These are phyloP conservation scores for Xylaria bambusicola DNA, from an alignment of 495 filamentous ascomycete species.

Conservation along the genomic window DNA sequence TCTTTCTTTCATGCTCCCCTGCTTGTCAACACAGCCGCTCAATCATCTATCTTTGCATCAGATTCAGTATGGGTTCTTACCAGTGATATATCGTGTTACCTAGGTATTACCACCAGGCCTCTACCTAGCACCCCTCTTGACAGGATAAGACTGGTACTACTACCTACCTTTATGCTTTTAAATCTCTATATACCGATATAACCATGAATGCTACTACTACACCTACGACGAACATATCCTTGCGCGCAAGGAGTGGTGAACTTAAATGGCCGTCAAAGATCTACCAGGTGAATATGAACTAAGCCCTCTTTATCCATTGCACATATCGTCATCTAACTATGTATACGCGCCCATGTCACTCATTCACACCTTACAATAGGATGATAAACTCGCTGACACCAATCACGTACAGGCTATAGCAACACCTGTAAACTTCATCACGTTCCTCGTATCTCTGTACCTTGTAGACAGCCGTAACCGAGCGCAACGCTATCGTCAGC, in stretches of 20 bases:
- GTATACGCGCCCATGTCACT: not conserved
- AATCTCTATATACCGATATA: not conserved
- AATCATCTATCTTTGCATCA: no score
- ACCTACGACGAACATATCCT: not conserved
- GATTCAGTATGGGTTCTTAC: no score
- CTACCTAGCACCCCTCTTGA: no score
- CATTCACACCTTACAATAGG: not conserved
- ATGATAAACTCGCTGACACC: not conserved
- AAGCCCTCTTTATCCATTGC: not conserved
- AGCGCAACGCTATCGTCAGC: conserved; percentile 28
- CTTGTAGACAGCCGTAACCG: conserved; percentile 50
- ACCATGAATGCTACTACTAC: not conserved
- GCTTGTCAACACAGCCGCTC: no score
- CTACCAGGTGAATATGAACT: conserved; percentile 36
- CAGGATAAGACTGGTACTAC: not conserved
- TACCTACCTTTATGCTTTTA: not conserved
- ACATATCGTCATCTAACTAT: not conserved
- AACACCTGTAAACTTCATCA: conserved; percentile 51
- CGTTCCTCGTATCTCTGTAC: conserved; percentile 55
- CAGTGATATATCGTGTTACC: no score
- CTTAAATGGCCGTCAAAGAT: conserved; percentile 30
- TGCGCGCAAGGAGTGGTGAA: conserved; percentile 28
- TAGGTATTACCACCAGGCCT: no score
- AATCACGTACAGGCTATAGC: conserved; percentile 39
- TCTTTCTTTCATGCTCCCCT: no score